phyloP scores from a whole-genome alignment of 202 grass and related monocot genomes.

The Brachypodium distachyon region DNA sequence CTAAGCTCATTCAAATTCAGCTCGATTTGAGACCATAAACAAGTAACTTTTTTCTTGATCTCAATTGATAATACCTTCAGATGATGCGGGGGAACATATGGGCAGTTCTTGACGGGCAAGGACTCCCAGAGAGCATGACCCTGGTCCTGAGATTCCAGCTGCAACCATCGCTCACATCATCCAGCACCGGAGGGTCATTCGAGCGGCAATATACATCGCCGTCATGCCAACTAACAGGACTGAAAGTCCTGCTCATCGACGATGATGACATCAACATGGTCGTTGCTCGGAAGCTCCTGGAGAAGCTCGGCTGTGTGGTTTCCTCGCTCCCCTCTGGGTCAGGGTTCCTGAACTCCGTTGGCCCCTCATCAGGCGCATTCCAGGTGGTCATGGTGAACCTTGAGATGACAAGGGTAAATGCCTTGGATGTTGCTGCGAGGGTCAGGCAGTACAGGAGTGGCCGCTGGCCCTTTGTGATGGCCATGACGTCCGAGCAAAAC shows the following conservation, averaged over 20 bases:
- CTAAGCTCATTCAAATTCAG: not conserved
- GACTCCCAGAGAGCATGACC: constrained; percentile 49
- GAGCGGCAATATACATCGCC: constrained; percentile 23
- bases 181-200: constrained; percentile 31
- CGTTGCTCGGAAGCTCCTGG: constrained; percentile 42
- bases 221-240: constrained; percentile 27
- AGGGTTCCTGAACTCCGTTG: constrained; percentile 35
- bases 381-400: constrained; percentile 57
- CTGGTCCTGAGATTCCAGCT: constrained; percentile 61
- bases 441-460: constrained; percentile 39
- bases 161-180: not conserved
- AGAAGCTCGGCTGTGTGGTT: constrained; percentile 50
- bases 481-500: constrained; percentile 35
- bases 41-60: not conserved
- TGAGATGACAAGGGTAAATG: constrained; percentile 19
- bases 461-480: constrained; percentile 45
- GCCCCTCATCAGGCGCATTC: not conserved
- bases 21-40: not conserved
- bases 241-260: constrained; percentile 59
- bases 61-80: constrained; percentile 26
- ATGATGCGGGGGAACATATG: constrained; percentile 84
- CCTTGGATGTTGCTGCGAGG: constrained; percentile 37
- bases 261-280: constrained; percentile 48
- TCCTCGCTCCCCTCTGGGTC: constrained; percentile 31
- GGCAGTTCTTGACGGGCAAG: constrained; percentile 49